These are phyloP conservation scores for Colletotrichum zoysiae DNA, from an alignment of 2,329 filamentous ascomycete genomes.

Conservation along the genomic window DNA sequence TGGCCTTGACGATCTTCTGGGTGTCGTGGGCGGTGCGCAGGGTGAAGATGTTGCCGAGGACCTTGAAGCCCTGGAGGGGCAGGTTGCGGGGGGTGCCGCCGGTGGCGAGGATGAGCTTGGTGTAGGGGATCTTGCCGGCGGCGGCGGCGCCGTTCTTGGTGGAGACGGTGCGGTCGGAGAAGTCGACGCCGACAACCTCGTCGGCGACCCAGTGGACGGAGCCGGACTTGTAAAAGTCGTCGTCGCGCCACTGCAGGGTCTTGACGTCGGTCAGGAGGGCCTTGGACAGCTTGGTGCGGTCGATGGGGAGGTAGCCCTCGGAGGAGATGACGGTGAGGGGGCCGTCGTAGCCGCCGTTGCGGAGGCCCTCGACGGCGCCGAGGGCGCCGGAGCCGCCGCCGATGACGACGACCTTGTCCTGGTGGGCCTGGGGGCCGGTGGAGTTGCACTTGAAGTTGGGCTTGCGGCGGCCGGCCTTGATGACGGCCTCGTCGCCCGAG, in stretches of 20 bases:
- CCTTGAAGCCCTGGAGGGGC: slow-evolving; percentile 87
- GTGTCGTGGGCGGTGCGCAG: slow-evolving; percentile 83
- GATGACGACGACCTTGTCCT: slow-evolving; percentile 83
- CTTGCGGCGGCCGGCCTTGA: slow-evolving; percentile 81
- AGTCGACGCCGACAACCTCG: slow-evolving; percentile 81
- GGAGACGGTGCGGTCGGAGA: slow-evolving; percentile 77
- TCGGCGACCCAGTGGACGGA: slow-evolving; percentile 70
- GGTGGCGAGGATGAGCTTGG: slow-evolving; percentile 90
- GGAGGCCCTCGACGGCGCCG: slow-evolving; percentile 84
- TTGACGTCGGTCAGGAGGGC: slow-evolving; percentile 84
- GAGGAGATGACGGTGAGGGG: slow-evolving; percentile 85
- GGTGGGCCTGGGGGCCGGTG: slow-evolving; percentile 57
- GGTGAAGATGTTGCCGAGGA: slow-evolving; percentile 87
- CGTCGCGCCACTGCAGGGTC: slow-evolving; percentile 82
- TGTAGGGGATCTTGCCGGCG: slow-evolving; percentile 76
- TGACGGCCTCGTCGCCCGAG: slow-evolving; percentile 79
- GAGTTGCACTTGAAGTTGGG: slow-evolving; percentile 79
- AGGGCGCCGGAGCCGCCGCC: slow-evolving; percentile 89
- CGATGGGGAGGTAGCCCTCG: slow-evolving; percentile 89
- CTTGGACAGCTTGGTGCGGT: slow-evolving; percentile 96
- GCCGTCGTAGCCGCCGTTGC: slow-evolving; percentile 84
- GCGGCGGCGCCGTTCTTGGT: slow-evolving; percentile 71
- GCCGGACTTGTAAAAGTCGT: slow-evolving; percentile 79
- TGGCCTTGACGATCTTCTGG: slow-evolving; percentile 81
- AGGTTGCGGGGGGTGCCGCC: slow-evolving; percentile 83